Conservation (phyloP, 2,329 filamentous ascomycete species). For the Diaporthe amygdali region DNA sequence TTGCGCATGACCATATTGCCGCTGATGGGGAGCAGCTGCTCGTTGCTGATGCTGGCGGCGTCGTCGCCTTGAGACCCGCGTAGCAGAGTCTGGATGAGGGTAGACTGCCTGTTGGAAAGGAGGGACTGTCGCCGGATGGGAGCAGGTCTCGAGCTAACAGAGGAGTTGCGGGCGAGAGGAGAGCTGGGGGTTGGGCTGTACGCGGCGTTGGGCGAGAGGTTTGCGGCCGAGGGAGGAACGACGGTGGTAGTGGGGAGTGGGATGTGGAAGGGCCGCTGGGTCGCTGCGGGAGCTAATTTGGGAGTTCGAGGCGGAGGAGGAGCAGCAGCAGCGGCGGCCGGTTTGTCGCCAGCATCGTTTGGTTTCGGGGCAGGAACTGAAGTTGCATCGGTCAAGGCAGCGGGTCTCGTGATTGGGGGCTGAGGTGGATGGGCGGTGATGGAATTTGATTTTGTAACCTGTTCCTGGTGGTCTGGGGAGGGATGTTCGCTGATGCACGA, state of each 20-base stretch:
- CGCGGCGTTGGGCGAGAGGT: slow-evolving; percentile 25
- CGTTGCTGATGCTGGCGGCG: slow-evolving; percentile 38
- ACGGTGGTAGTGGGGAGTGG: slow-evolving; percentile 19
- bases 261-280: slow-evolving; percentile 17
- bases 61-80: slow-evolving; percentile 47
- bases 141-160: slow-evolving; percentile 29
- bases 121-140: slow-evolving; percentile 50
- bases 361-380: not conserved
- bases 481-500: slow-evolving; percentile 41
- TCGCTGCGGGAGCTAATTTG: slow-evolving; percentile 10
- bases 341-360: slow-evolving; percentile 18
- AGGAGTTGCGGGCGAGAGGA: slow-evolving; percentile 32
- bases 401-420: slow-evolving; percentile 20
- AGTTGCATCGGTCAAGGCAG: not conserved
- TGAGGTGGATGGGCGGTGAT: slow-evolving; percentile 1
- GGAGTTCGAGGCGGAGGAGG: slow-evolving; percentile 29
- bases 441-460: not conserved
- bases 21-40: slow-evolving; percentile 44
- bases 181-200: slow-evolving; percentile 27
- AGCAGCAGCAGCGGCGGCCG: slow-evolving; percentile 28
- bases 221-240: slow-evolving; percentile 25
- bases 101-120: slow-evolving; percentile 49
- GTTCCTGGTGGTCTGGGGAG: slow-evolving; percentile 23
- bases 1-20: slow-evolving; percentile 72
- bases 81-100: slow-evolving; percentile 58